Base-by-base conservation (phyloP, 2,329 filamentous ascomycete species). In the Fusarium decemcellulare region DNA sequence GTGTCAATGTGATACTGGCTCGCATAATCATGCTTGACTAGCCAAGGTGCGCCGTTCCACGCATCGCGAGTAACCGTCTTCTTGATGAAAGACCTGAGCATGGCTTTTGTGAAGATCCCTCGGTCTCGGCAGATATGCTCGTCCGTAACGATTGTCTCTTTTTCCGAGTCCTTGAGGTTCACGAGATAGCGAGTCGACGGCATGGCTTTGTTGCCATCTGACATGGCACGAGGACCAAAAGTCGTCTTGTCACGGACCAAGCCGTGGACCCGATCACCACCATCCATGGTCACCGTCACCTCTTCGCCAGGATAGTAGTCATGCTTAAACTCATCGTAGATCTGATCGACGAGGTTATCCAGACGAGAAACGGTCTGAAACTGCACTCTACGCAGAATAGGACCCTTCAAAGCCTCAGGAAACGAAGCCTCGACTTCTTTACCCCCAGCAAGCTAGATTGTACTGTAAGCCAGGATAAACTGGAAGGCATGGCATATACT, bases 41-140 rank as follows among this genome's bases (percentile, higher is more conserved):
- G 84, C 96, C 96, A 99, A 0, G 96, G 95, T 1, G 96, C 96
- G n/a, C 95, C 95, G 65, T 91, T 95, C 94, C 95, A 98, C 5
- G 94, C 89, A 76, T 98, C 96, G 65, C 95, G 86, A 2, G 91
- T 92, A n/a, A 98, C 92, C 0, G 94, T 96, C 80, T 97, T 95
- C 78, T 97, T 97, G 69, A 99, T 93, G 71, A 98, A 99, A 7
- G 94, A 94, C 36, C 95, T 91, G 42, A 99, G 85, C 79, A 98
- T 95, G 51, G 95, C 91, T 81, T 99, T 98, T 30, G 95, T 98
- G 77, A 98, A 99, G 48, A 93, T 88, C 74, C 95, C 97, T 55
- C 94, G 90, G 77, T 98, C 95, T 67, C 96, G 92, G 67, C 89
- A 91, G 60, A 98, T 91, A 76, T 97, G 92, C 52, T 92, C 85